A percentile compares a stretch with the other conserved stretches of the same genome.
These are phyloP conservation scores for Actinidia chinensis DNA, from an alignment of 179 eudicot genomes.

Conservation along the genomic window DNA sequence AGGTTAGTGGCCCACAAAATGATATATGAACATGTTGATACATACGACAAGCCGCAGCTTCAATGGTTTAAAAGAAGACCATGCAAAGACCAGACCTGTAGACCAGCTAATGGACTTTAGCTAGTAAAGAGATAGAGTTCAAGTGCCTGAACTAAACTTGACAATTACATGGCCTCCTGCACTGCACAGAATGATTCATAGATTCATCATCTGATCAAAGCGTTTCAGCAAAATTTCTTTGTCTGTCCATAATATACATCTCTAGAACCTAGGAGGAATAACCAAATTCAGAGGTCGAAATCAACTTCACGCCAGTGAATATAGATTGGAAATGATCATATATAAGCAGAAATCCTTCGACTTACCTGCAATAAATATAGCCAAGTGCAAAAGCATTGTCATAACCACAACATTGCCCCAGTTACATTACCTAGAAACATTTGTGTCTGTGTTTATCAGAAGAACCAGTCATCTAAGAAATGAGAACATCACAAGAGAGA, in stretches of 20 bases:
- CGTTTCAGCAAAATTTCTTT: slow-evolving; percentile 19
- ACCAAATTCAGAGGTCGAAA: not conserved
- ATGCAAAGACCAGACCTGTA: slow-evolving; percentile 88
- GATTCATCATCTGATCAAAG: too few species aligned
- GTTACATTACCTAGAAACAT: slow-evolving; percentile 67
- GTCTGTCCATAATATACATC: too few species aligned
- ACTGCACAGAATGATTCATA: slow-evolving; percentile 60
- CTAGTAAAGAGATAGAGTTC: slow-evolving; percentile 67
- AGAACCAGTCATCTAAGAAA: too few species aligned
- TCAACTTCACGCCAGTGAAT: not conserved
- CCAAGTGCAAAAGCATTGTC: slow-evolving; percentile 87
- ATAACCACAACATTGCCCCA: slow-evolving; percentile 57
- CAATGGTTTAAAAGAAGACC: slow-evolving; percentile 89
- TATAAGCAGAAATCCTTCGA: not conserved
- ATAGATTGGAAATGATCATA: not conserved
- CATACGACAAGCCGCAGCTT: slow-evolving; percentile 91
- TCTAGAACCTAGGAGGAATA: too few species aligned
- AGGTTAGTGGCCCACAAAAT: not conserved
- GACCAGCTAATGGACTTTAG: slow-evolving; percentile 68
- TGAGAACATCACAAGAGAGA: too few species aligned
- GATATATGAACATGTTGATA: slow-evolving; percentile 93
- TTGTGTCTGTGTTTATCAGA: slow-evolving; percentile 56
- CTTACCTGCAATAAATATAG: slow-evolving; percentile 91
- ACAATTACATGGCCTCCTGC: slow-evolving; percentile 98
- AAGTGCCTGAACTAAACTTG: slow-evolving; percentile 85